Evolutionary conservation across 176 grass and related monocot genomes (phyloP), one percentile per base, ranked within the genome.

Genomic region (Dendrocalamus sinicus): DNA sequence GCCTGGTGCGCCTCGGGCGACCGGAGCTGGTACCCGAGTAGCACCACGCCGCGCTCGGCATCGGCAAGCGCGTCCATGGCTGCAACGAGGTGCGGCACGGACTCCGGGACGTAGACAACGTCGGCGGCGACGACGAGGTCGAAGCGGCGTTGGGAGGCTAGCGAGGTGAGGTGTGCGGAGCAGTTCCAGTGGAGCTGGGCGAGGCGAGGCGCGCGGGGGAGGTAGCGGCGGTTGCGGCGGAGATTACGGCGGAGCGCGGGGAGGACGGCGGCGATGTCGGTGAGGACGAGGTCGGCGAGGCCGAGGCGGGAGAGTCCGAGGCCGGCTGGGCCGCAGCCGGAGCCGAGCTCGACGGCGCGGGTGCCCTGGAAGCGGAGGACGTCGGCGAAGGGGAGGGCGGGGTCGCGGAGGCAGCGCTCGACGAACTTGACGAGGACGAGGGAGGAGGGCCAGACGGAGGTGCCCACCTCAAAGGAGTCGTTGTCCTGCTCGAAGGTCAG

Each of bases 361-460:
- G 92, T 75, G 28, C 90, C 92, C 19, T 90, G 5, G 91, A 98
- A 94, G 86, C 35, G 45, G 77, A 95, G 93, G 81, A 91, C 88
- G 60, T 98, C 86, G 59, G 88, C 79, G 85, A 95, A 95, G 60
- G 96, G 96, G 50, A 90, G 91, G 16, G 68, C 74, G 40, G 81
- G 22, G 22, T 83, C 59, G 20, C 86, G 17, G 60, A 93, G 80
- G 82, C 91, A 98, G 68, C 93, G 95, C 75, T 95, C 95, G 83
- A 86, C 77, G 83, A 95, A 98, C 86, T 98, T 95, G 89, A 95
- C 93, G 83, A 98, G 95, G 85, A 95, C 95, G 81, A 95, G 91
- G 20, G 96, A 98, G 78, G 88, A 98, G 11, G 91, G 90, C 93
- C 91, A 98, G 40, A 98, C 93, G 11, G 96, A 98, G 84, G 93